phyloP scores from a whole-genome alignment of 164 flowering plant genomes.

The Kalanchoe fedtschenkoi region DNA sequence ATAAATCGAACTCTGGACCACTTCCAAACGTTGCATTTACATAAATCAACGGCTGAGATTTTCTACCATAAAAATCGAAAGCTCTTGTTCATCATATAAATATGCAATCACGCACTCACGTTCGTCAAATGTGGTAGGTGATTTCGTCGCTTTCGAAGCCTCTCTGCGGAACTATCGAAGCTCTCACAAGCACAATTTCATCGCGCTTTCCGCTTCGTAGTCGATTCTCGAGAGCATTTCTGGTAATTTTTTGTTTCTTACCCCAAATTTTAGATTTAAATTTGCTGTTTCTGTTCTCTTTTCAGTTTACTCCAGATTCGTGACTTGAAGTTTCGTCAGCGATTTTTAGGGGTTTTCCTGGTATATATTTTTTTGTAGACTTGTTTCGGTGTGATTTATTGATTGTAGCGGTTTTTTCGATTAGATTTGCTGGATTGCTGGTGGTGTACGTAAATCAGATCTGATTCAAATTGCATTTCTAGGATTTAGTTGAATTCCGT shows the following conservation, averaged over 20 bases:
- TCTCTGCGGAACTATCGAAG: constrained; percentile 1
- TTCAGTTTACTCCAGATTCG: not conserved
- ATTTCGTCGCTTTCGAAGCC: not conserved
- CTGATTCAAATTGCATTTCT: not conserved
- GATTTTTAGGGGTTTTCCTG: not conserved
- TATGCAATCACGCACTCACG: not conserved
- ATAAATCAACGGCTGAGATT: constrained; percentile 6
- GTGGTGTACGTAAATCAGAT: not conserved
- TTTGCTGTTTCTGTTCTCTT: not conserved
- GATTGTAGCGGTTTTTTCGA: too few species aligned
- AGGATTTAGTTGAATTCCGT: not conserved
- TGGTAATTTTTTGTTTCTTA: not conserved
- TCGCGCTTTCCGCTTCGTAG: not conserved
- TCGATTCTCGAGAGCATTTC: not conserved
- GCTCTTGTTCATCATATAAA: not conserved
- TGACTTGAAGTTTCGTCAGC: not conserved
- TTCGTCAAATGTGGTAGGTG: not conserved
- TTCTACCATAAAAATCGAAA: not conserved
- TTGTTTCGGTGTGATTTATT: not conserved
- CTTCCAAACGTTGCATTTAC: too few species aligned
- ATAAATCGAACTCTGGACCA: too few species aligned
- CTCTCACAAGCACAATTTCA: not conserved
- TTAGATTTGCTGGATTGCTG: not conserved
- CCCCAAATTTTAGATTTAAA: not conserved
- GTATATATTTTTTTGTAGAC: not conserved